These are phyloP conservation scores for Gigaspora rosea DNA, from an alignment of 192 early-diverging fungal species.

Conservation along the genomic window DNA sequence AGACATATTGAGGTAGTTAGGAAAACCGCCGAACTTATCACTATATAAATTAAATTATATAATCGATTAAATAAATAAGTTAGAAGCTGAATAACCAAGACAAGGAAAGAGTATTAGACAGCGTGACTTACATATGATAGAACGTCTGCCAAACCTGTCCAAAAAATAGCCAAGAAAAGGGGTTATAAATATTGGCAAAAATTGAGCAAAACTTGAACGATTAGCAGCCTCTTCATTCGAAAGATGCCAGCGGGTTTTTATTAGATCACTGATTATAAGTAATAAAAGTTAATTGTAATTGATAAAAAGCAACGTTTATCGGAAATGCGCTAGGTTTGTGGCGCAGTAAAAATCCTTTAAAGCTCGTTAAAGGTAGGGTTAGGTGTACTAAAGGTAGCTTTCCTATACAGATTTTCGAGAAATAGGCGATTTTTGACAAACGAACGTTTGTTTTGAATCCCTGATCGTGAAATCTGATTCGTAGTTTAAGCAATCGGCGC, in stretches of 20 bases:
- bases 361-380: too few species aligned
- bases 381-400: too few species aligned
- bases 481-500: too few species aligned
- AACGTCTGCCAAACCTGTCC: slow-evolving; percentile 58
- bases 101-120: neutral
- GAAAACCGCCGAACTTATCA: neutral
- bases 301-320: too few species aligned
- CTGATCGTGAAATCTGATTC: too few species aligned
- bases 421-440: too few species aligned
- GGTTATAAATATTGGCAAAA: slow-evolving; percentile 63
- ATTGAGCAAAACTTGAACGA: slow-evolving; percentile 61
- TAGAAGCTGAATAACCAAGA: neutral
- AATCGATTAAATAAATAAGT: neutral
- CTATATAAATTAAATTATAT: neutral
- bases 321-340: too few species aligned
- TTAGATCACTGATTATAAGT: slow-evolving; percentile 49
- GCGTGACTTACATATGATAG: slow-evolving; percentile 37
- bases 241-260: slow-evolving; percentile 62
- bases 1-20: neutral
- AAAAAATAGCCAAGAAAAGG: slow-evolving; percentile 64
- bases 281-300: neutral
- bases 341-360: too few species aligned
- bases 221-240: slow-evolving; percentile 56
- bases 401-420: too few species aligned
- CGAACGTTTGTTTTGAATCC: too few species aligned